A percentile compares a stretch with the other conserved stretches of the same genome.
Evolutionary conservation across 495 filamentous ascomycete genomes (phyloP).

Genomic region (Amorphotheca resinae): DNA sequence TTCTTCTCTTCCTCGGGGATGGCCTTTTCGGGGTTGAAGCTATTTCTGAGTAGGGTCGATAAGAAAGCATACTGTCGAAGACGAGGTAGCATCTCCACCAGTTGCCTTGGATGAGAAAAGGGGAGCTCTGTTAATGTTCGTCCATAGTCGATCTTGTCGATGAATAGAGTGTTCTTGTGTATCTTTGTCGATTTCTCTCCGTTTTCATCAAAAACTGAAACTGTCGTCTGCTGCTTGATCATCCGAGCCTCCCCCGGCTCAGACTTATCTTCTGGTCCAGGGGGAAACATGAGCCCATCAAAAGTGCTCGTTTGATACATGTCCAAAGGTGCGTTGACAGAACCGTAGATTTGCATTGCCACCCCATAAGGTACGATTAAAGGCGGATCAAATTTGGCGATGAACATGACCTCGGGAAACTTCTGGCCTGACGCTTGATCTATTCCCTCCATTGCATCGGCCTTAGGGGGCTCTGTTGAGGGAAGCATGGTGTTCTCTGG

Average conservation of each 20-base stretch:
- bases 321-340: slow-evolving; percentile 43
- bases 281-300: slow-evolving; percentile 52
- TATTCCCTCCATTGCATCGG: slow-evolving; percentile 25
- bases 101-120: slow-evolving; percentile 78
- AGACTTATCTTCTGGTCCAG: slow-evolving; percentile 26
- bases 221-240: slow-evolving; percentile 6
- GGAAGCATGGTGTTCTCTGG: slow-evolving; percentile 37
- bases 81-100: slow-evolving; percentile 62
- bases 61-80: slow-evolving; percentile 67
- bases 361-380: slow-evolving; percentile 57
- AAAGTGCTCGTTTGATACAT: slow-evolving; percentile 48
- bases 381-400: slow-evolving; percentile 74
- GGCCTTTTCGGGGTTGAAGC: slow-evolving; percentile 29
- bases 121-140: slow-evolving; percentile 57
- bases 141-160: slow-evolving; percentile 58
- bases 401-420: slow-evolving; percentile 66
- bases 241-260: slow-evolving; percentile 26
- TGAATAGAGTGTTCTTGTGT: slow-evolving; percentile 59
- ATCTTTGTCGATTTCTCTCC: slow-evolving; percentile 31
- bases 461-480: slow-evolving; percentile 21
- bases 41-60: slow-evolving; percentile 47
- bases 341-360: slow-evolving; percentile 53
- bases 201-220: slow-evolving; percentile 23
- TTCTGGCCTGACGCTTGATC: slow-evolving; percentile 23
- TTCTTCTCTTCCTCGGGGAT: background rate